These are phyloP conservation scores for Aureobasidium leucospermi DNA, from an alignment of 2,329 filamentous ascomycete genomes.

Conservation along the genomic window DNA sequence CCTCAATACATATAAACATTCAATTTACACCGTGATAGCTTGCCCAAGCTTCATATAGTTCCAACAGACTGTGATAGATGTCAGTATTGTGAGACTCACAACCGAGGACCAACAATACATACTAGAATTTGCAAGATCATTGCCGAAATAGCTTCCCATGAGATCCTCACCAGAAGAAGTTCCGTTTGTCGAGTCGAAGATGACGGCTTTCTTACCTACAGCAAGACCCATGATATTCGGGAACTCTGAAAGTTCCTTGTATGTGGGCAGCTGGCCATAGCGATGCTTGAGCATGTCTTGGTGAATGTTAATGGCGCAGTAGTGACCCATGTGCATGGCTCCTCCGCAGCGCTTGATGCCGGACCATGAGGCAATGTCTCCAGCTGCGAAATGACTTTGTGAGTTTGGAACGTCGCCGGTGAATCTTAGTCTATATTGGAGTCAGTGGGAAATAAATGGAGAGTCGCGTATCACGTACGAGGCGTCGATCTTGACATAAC, in stretches of 20 bases:
- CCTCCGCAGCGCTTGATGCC: slow-evolving; percentile 74
- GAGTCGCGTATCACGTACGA: not conserved
- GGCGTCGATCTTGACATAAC: slow-evolving; percentile 54
- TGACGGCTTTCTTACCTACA: slow-evolving; percentile 61
- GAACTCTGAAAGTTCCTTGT: slow-evolving; percentile 35
- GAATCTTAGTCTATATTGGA: slow-evolving; percentile 46
- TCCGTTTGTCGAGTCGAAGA: slow-evolving; percentile 52
- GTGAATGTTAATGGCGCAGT: slow-evolving; percentile 43
- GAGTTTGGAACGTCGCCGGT: slow-evolving; percentile 48
- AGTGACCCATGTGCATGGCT: slow-evolving; percentile 65
- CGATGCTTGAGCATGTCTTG: slow-evolving; percentile 60
- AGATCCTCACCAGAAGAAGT: slow-evolving; percentile 56
- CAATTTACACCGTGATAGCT: not conserved
- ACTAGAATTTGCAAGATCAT: slow-evolving; percentile 48
- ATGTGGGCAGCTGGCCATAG: slow-evolving; percentile 27
- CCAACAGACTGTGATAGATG: not conserved
- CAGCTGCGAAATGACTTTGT: slow-evolving; percentile 58
- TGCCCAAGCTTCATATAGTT: slow-evolving; percentile 10
- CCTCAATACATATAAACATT: not conserved
- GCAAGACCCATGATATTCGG: slow-evolving; percentile 62
- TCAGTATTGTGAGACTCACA: not conserved
- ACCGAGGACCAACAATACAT: not conserved
- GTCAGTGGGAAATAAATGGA: not conserved
- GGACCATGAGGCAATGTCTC: slow-evolving; percentile 64
- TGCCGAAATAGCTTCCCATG: slow-evolving; percentile 56